A percentile compares a stretch with the other conserved stretches of the same genome.
Evolutionary conservation across 163 green algal species (phyloP).

Genomic region (Scenedesmus sp.): DNA sequence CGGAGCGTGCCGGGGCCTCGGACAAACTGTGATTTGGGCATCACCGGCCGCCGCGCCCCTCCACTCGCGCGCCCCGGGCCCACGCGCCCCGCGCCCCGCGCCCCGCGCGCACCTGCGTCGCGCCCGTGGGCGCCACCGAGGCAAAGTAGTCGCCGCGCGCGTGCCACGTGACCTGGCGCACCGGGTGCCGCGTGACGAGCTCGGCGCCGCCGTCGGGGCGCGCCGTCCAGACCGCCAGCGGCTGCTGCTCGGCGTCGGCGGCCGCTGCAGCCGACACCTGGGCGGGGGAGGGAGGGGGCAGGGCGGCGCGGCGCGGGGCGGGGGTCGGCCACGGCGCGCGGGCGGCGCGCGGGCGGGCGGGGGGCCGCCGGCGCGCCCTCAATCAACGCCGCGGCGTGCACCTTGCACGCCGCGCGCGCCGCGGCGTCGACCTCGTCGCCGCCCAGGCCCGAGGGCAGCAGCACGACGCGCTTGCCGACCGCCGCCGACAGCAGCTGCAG

Average conservation of each 20-base stretch:
- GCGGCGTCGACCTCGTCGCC: slow-evolving; percentile 58
- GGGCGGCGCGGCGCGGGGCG: neutral
- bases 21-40: slow-evolving; percentile 54
- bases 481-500: slow-evolving; percentile 62
- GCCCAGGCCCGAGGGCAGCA: slow-evolving; percentile 67
- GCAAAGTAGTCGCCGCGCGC: slow-evolving; percentile 93
- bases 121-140: slow-evolving; percentile 79
- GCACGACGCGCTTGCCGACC: slow-evolving; percentile 64
- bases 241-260: slow-evolving; percentile 19
- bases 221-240: slow-evolving; percentile 35
- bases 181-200: slow-evolving; percentile 44
- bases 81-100: neutral
- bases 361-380: too few relatives aligned
- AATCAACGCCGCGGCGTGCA: slow-evolving; percentile 19
- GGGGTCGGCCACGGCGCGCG: too few relatives aligned
- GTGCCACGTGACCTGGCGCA: slow-evolving; percentile 88
- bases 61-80: neutral
- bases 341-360: too few relatives aligned
- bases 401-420: slow-evolving; percentile 54
- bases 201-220: slow-evolving; percentile 43
- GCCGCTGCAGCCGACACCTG: slow-evolving; percentile 48
- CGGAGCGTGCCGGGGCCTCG: neutral
- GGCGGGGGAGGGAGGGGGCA: neutral
- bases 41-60: slow-evolving; percentile 17
- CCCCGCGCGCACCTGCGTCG: slow-evolving; percentile 67